Evolutionary conservation across 768 basidiomycete species (phyloP), one percentile per base, ranked within the genome.

Genomic region (Macrolepiota albuminosa): DNA sequence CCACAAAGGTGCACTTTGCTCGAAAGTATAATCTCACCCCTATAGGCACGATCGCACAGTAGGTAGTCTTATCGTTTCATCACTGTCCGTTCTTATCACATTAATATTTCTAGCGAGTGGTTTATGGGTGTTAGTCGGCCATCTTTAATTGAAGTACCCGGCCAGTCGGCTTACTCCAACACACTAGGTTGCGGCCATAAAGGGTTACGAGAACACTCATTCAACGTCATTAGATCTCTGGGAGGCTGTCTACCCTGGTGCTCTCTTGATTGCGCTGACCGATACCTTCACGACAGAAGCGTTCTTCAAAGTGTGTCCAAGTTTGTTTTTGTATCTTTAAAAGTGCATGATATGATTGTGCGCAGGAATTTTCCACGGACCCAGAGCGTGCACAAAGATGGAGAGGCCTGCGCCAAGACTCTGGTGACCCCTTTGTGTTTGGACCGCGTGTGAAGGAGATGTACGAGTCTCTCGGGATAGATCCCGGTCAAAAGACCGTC

Each of bases 271-370:
- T 59, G 93, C 95, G 21, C 76, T 98, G 37, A 97, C 97, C 14
- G 97, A 99, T 73, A 99, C 97, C 0, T 98, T 97, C 73, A 91
- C 95, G 6, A 92, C 91, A 1, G 74, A 82, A 36, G 86, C 83
- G 0, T 98, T 98, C 75, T 95, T 93, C 78, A 81, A 84, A 75
- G 94, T 83, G 69, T 26, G 66, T 64, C 16, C 40, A 13, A 46
- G 11, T 29, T n/a, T 31, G 24, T 34, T 42, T 48, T 29, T 11
- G 24, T 18, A 47, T 18, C 29, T 59, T 4, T 29, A 29, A 29
- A 16, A 31, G 11, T n/a, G 9, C 21, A 7, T 29, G 18, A 7
- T 16, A 24, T 8, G 2, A 56, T 18, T 18, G 14, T 26, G 14
- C 11, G 9, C 61, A 89, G 88, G 87, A 88, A 64, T 85, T 91